Conservation (phyloP, 495 filamentous ascomycete species). For the Annulohypoxylon stygium region DNA sequence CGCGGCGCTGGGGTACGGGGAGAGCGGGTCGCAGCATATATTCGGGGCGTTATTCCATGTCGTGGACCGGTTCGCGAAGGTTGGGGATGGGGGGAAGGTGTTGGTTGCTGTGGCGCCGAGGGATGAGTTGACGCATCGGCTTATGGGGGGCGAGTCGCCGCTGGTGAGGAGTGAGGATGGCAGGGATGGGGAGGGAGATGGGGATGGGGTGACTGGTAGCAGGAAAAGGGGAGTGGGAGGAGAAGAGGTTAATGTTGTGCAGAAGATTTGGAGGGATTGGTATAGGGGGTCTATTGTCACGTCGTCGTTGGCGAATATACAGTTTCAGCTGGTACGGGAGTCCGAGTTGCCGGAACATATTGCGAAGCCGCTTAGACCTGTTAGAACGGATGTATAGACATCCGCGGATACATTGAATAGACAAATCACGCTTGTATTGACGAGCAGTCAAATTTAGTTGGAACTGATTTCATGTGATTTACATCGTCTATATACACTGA, state of each 20-base stretch:
- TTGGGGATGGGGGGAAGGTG: constrained; percentile 40
- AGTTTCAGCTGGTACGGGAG: constrained; percentile 56
- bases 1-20: constrained; percentile 51
- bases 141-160: constrained; percentile 38
- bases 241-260: constrained; percentile 50
- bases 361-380: constrained; percentile 25
- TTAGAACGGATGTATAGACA: constrained; percentile 5
- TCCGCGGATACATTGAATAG: neutral
- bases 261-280: constrained; percentile 59
- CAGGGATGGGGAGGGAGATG: neutral
- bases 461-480: constrained; percentile 18
- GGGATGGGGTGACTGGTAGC: constrained; percentile 21
- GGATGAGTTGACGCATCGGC: constrained; percentile 50
- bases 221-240: neutral
- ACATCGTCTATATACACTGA: constrained; percentile 39
- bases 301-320: constrained; percentile 50
- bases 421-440: neutral
- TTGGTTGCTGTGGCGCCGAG: constrained; percentile 50
- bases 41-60: constrained; percentile 59
- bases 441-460: neutral
- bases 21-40: constrained; percentile 51
- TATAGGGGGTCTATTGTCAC: constrained; percentile 51
- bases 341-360: constrained; percentile 50
- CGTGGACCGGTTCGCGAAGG: constrained; percentile 53
- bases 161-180: constrained; percentile 17